Conservation (phyloP, 208 protist genomes). For the Spironucleus salmonicida region DNA sequence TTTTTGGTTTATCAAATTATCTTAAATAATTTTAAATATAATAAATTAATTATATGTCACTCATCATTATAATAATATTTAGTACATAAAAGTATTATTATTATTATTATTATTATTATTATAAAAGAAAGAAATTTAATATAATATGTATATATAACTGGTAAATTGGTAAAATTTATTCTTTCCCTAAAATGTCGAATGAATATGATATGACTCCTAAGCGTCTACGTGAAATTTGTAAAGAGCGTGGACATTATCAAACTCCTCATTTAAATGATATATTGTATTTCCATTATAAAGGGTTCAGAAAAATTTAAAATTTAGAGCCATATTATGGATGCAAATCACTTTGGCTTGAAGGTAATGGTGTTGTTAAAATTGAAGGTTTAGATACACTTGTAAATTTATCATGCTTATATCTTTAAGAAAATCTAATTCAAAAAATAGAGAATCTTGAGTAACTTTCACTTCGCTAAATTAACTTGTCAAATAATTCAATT, state of each 20-base stretch:
- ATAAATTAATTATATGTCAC: no score
- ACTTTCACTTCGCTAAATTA: slow-evolving; percentile 62
- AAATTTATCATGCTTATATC: slow-evolving; percentile 58
- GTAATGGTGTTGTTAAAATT: slow-evolving; percentile 63
- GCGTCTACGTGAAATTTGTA: slow-evolving; percentile 52
- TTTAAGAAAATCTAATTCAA: slow-evolving; percentile 66
- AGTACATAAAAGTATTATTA: no score
- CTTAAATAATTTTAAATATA: no score
- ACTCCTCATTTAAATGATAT: slow-evolving; percentile 72
- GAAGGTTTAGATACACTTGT: slow-evolving; percentile 54
- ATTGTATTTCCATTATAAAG: slow-evolving; percentile 67
- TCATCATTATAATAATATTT: no score
- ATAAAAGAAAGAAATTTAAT: no score
- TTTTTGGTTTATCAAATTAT: no score
- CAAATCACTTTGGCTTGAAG: slow-evolving; percentile 64
- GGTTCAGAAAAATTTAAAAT: slow-evolving; percentile 57
- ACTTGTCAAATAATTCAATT: slow-evolving; percentile 68
- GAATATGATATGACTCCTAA: slow-evolving; percentile 33
- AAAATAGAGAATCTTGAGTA: slow-evolving; percentile 63
- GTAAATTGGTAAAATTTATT: no score
- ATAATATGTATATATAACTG: no score
- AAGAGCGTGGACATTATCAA: slow-evolving; percentile 59
- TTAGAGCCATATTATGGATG: slow-evolving; percentile 59
- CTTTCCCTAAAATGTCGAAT: slow-evolving; percentile 29
- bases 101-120: no score